Base-by-base conservation (phyloP, 1,284 basidiomycete genomes). In the Bondarzewia mesenterica region DNA sequence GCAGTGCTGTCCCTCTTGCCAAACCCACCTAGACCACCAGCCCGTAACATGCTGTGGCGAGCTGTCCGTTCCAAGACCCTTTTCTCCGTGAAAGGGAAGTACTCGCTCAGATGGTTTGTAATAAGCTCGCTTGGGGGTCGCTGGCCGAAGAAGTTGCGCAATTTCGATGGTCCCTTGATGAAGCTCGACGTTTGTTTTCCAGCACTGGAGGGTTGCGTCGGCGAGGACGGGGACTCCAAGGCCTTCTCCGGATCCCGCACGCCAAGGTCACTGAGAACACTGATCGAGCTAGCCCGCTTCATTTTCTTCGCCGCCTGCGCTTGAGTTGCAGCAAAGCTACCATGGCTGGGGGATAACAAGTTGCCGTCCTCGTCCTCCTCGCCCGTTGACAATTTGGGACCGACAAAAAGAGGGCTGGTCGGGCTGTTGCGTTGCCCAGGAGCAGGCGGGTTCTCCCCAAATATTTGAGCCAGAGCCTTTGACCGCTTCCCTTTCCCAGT, bases 121-220 rank as follows among this genome's bases (percentile, higher is more conserved):
- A 99, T 99, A 56, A 99, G 80, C 65, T 99, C 95, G 62, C 87
- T 92, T 0, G 96, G 93, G 1, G 96, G 96, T 41, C 96, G 87
- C 61, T 98, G 95, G 8, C 95, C 96, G 59, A 97, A 95, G 75
- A 99, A 99, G 74, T 94, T 95, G 66, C 93, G 91, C 52, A 97
- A 71, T 63, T 86, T 89, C 26, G 75, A 77, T 5, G 81, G 79
- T 6, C 72, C 70, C 57, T 78, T 81, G 36, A 27, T 41, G 38
- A 40, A 25, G 23, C 48, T 20, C n/a, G 60, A 49, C 6, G 63
- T 41, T 48, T 53, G 57, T 52, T 76, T 78, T 29, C 55, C 60
- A 18, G 61, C 62, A 42, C 58, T 60, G 23, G 53, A 57, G 18
- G 56, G 50, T 15, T 44, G 57, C 21, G 58, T 51, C 29, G 64